Evolutionary conservation across 352 stramenopile species (phyloP).

Genomic region (Globisporangium barbulae): DNA sequence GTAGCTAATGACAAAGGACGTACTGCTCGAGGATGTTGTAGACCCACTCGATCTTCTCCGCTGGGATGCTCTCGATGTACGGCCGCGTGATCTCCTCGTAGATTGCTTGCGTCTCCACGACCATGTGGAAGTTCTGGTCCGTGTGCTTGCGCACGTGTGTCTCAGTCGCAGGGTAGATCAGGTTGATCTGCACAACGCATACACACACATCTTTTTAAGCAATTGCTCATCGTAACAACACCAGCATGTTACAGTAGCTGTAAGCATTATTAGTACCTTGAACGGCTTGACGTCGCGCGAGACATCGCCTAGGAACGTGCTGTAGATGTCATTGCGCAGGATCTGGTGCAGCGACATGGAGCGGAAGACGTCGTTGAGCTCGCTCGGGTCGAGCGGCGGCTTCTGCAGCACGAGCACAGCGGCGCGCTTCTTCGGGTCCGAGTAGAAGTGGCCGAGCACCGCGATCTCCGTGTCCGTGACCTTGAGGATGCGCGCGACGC

Average conservation of each 20-base stretch:
- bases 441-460: conserved; percentile 65
- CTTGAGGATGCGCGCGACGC: conserved; percentile 65
- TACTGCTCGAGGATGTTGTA: conserved; percentile 89
- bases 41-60: conserved; percentile 82
- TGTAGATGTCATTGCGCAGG: conserved; percentile 83
- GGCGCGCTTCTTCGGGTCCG: conserved; percentile 52
- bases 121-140: conserved; percentile 80
- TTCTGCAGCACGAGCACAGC: conserved; percentile 72
- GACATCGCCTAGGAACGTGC: conserved; percentile 67
- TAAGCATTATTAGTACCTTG: conserved; percentile 38
- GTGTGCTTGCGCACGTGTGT: conserved; percentile 81
- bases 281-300: conserved; percentile 65
- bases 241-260: not conserved
- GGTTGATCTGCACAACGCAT: conserved; percentile 44
- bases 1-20: conserved; percentile 11
- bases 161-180: conserved; percentile 82
- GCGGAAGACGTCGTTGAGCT: conserved; percentile 38
- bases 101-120: conserved; percentile 75
- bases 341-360: conserved; percentile 68
- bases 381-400: conserved; percentile 45
- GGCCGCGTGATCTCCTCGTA: conserved; percentile 72
- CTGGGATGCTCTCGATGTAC: conserved; percentile 74
- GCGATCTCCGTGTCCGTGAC: conserved; percentile 59
- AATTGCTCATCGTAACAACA: not conserved
- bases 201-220: not conserved